Evolutionary conservation across 768 basidiomycete species (phyloP), one percentile per base, ranked within the genome.

Genomic region (Podaxis sp.): DNA sequence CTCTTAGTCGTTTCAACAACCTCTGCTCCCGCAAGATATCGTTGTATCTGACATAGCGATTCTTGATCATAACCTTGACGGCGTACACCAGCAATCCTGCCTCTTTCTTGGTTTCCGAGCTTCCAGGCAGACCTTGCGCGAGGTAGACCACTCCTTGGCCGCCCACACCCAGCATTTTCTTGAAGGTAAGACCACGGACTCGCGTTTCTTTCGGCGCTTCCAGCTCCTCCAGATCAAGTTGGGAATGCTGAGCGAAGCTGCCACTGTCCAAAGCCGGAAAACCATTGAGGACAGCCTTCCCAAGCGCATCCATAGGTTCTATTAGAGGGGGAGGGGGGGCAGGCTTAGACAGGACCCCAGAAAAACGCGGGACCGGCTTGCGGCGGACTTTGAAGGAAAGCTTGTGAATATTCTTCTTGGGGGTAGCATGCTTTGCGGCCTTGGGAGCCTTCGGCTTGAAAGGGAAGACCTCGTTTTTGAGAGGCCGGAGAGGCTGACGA

Each of bases 81-180:
- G 67, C 65, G 41, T 40, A 60, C 19, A 57, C 52, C 37, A 60
- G n/a, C 54, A 61, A 59, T 24, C 27, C 29, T 4, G 19, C 36
- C 33, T 33, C 24, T 4, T 51, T 37, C 9, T 24, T 27, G 9
- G 22, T 59, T 41, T 57, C 41, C 3, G 12, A 9, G 8, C 58
- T 27, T 27, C 24, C 24, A 12, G 17, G 58, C 33, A 33, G 49
- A 25, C 58, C 58, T 17, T 59, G 58, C 17, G 67, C 63, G 3
- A 66, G 54, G 29, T 68, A 68, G 17, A 68, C 67, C 29, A 64
- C 66, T 11, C 67, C 67, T 40, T 66, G 65, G 2, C 63, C 67
- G 7, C 65, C 67, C 12, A 62, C 49, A 54, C 67, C 65, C 19
- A 68, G 53, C 40, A 66, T 55, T 25, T 55, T 53, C 17, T 54